Evolutionary conservation across 306 rosid species (phyloP).

Genomic region (Citrullus mucosospermus): DNA sequence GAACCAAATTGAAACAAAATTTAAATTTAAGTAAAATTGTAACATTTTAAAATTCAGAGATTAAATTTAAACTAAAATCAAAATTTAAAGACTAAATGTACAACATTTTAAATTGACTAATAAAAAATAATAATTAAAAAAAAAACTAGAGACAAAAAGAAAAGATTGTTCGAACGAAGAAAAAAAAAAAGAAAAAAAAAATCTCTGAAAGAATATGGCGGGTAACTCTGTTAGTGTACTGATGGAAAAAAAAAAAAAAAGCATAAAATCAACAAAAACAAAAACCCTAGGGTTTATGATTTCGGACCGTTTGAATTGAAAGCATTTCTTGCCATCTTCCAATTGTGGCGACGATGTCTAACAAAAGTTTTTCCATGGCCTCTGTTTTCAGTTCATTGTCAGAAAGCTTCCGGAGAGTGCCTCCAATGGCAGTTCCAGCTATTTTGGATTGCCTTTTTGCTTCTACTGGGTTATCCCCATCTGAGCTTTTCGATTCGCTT

Average conservation of each 20-base stretch:
- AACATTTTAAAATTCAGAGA: no score
- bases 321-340: background rate
- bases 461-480: slow-evolving; percentile 50
- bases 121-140: no score
- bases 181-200: background rate
- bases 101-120: no score
- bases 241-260: no score
- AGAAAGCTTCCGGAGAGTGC: slow-evolving; percentile 46
- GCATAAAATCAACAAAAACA: background rate
- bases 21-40: no score
- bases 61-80: no score
- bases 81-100: no score
- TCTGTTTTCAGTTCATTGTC: slow-evolving; percentile 39
- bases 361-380: slow-evolving; percentile 23
- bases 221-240: background rate
- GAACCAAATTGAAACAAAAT: no score
- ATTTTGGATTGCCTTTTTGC: slow-evolving; percentile 58
- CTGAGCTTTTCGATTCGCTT: slow-evolving; percentile 43
- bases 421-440: slow-evolving; percentile 56
- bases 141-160: no score
- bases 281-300: slow-evolving; percentile 13
- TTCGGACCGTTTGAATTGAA: background rate
- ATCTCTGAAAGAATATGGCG: background rate
- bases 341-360: slow-evolving; percentile 15
- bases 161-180: no score